Conservation (phyloP, 2,329 filamentous ascomycete species). For the Blastomyces emzantsi region DNA sequence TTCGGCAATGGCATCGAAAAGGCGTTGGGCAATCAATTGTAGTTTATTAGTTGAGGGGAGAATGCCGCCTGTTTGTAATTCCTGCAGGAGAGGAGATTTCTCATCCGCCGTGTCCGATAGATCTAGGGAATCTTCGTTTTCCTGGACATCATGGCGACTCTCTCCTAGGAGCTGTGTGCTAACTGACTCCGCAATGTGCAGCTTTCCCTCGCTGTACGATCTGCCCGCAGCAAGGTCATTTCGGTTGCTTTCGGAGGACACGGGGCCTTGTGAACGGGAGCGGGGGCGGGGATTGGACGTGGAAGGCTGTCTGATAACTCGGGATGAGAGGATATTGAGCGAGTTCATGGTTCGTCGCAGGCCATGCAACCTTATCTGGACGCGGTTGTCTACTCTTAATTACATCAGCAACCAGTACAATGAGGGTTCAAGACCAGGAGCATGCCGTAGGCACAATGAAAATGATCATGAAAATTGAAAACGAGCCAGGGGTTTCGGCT, state of each 20-base stretch:
- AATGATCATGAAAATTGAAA: slow-evolving; percentile 11
- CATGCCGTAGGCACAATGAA: slow-evolving; percentile 6
- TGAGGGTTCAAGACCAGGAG: not conserved
- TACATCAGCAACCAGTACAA: not conserved
- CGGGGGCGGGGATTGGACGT: slow-evolving; percentile 45
- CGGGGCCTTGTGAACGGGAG: slow-evolving; percentile 45
- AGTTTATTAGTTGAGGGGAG: slow-evolving; percentile 32
- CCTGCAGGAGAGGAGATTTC: slow-evolving; percentile 57
- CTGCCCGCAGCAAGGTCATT: slow-evolving; percentile 31
- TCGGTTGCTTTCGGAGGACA: slow-evolving; percentile 25
- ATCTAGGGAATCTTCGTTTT: slow-evolving; percentile 30
- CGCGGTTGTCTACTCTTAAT: slow-evolving; percentile 27
- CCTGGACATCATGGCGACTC: slow-evolving; percentile 32
- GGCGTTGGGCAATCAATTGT: slow-evolving; percentile 54
- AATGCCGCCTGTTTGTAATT: slow-evolving; percentile 27
- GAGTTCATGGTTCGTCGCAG: slow-evolving; percentile 75
- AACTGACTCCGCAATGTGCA: slow-evolving; percentile 24
- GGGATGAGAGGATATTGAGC: slow-evolving; percentile 82
- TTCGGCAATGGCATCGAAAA: slow-evolving; percentile 63
- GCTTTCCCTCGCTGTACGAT: slow-evolving; percentile 37
- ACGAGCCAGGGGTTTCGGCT: slow-evolving; percentile 16
- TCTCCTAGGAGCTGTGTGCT: slow-evolving; percentile 20
- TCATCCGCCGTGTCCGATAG: slow-evolving; percentile 45
- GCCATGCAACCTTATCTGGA: slow-evolving; percentile 36
- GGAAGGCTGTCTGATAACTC: slow-evolving; percentile 58